Evolutionary conservation across 371 early-diverging fungal species (phyloP), one percentile per base, ranked within the genome.

Genomic region (Apophysomyces trapeziformis): DNA sequence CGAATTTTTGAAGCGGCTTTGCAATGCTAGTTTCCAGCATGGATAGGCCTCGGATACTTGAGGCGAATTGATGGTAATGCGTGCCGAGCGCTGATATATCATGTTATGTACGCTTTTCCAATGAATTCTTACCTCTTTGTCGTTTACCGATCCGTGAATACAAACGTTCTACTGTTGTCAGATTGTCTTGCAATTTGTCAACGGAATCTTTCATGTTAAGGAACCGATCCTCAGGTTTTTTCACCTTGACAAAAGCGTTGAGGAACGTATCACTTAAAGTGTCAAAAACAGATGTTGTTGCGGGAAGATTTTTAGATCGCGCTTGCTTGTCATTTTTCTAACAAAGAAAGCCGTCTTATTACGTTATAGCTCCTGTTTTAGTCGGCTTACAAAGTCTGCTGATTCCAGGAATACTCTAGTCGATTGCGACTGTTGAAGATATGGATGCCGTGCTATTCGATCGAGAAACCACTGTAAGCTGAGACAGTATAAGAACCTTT

Each of bases 241-340:
- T 92, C 64, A 96, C 84, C 84, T 93, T 96, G 47, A 91, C 80
- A 76, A 96, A 95, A 6, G 95, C 93, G 75, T 96, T 97, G 35
- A 97, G 66, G 26, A 98, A 71, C 7, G 87, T 90, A 75, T 98
- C 98, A 43, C 78, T 70, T 21, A 81, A 68, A 16, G 78, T 69
- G 14, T 78, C 75, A 14, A 81, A 63, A n/a, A 81, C 64, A 11
- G 78, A 72, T 5, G 72, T 50, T 13, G 78, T 32, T 2, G 67
- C 68, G 14, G 78, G 76, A 9, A 77, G 65, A 16, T 70, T 50
- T 32, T 58, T 63, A 37, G 66, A 64, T 59, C 76, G 78, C 13
- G 65, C 57, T 47, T 70, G 69, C 60, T 80, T 76, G 64, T 80
- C 81, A 37, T 74, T 81, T 76, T 64, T 74, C 78, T 81, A 60